A percentile compares a stretch with the other conserved stretches of the same genome.
phyloP scores from a whole-genome alignment of 371 early-diverging fungal genomes.

The Syncephalastrum monosporum region DNA sequence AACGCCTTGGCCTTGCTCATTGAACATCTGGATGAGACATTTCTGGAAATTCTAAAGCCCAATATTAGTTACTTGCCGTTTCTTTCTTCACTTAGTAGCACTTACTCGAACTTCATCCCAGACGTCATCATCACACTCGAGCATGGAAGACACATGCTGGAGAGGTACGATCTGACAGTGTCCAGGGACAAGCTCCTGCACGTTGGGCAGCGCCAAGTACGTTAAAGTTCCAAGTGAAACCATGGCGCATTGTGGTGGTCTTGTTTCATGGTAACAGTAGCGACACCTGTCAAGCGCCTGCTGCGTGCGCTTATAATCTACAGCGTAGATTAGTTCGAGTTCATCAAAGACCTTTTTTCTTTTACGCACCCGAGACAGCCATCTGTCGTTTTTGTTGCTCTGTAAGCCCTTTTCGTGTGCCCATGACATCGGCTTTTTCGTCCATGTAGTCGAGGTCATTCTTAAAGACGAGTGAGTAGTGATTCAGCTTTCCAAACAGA shows the following conservation, averaged over 20 bases:
- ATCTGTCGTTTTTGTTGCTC: slow-evolving; percentile 52
- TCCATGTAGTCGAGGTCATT: slow-evolving; percentile 90
- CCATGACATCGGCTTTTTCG: slow-evolving; percentile 82
- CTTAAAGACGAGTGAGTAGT: slow-evolving; percentile 17
- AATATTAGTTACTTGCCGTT: too few species aligned
- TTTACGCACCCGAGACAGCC: neutral
- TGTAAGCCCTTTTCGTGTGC: slow-evolving; percentile 56
- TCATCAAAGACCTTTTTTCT: neutral
- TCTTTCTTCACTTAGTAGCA: slow-evolving; percentile 3
- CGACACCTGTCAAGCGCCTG: slow-evolving; percentile 68
- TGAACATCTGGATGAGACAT: slow-evolving; percentile 84
- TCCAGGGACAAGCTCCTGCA: slow-evolving; percentile 75
- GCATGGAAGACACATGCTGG: slow-evolving; percentile 78
- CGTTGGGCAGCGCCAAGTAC: slow-evolving; percentile 80
- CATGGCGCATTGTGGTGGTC: slow-evolving; percentile 69
- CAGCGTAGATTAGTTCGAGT: neutral
- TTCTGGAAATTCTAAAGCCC: slow-evolving; percentile 86
- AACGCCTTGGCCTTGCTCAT: slow-evolving; percentile 63
- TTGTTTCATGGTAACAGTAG: slow-evolving; percentile 71
- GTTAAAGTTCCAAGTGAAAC: slow-evolving; percentile 75
- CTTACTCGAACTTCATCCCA: slow-evolving; percentile 90
- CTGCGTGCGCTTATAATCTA: slow-evolving; percentile 72
- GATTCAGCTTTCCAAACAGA: neutral
- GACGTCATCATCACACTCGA: slow-evolving; percentile 87
- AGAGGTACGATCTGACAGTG: slow-evolving; percentile 91